Evolutionary conservation across 2,329 filamentous ascomycete genomes (phyloP).

Genomic region (Cadophora luteo-olivacea): DNA sequence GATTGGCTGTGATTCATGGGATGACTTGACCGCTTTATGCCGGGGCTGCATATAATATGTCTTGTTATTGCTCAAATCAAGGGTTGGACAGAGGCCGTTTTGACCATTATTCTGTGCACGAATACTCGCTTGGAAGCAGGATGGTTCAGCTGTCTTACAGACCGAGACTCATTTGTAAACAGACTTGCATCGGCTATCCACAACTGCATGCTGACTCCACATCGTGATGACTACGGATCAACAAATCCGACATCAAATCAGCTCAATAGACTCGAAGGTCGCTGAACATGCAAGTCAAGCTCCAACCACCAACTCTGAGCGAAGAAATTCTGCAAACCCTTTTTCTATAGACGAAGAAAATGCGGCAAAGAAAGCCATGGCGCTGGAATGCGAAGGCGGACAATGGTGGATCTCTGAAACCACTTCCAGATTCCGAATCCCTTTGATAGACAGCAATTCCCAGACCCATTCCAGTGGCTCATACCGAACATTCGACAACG

Average conservation of each 20-base stretch:
- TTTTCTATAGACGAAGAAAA: conserved; percentile 66
- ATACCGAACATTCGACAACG: conserved; percentile 50
- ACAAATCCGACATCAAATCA: too few species aligned
- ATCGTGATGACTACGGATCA: background rate
- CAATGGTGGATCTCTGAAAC: conserved; percentile 60
- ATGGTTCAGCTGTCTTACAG: conserved; percentile 12
- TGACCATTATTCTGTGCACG: background rate
- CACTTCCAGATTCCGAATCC: conserved; percentile 58
- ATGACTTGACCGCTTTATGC: background rate
- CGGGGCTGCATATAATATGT: background rate
- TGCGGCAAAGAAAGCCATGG: conserved; percentile 63
- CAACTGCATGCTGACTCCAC: conserved; percentile 1
- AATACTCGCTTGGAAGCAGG: conserved; percentile 3
- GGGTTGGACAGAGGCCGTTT: background rate
- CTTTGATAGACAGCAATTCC: conserved; percentile 58
- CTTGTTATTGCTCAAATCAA: background rate
- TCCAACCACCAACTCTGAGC: conserved; percentile 44
- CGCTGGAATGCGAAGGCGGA: conserved; percentile 57
- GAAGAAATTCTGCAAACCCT: conserved; percentile 60
- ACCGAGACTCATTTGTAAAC: background rate
- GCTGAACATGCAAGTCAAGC: conserved; percentile 10
- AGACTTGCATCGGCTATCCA: conserved; percentile 12
- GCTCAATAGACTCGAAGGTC: too few species aligned
- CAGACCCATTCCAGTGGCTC: conserved; percentile 64
- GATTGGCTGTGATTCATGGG: background rate